These are phyloP conservation scores for Phylloporus sp. DNA, from an alignment of 1,284 basidiomycete species.

Conservation along the genomic window DNA sequence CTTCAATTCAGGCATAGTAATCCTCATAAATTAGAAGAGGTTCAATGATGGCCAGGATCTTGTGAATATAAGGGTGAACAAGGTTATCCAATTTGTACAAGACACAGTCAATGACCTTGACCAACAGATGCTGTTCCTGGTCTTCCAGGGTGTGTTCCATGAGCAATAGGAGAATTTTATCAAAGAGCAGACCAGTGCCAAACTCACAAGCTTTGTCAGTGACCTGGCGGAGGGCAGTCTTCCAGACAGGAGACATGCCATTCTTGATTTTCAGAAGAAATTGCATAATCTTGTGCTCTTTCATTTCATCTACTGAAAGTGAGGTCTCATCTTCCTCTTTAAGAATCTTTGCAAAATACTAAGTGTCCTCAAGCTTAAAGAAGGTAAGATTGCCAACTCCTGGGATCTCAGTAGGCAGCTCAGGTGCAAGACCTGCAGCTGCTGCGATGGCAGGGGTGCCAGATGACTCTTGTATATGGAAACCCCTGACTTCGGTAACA, in stretches of 20 bases:
- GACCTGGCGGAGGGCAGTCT: constrained; percentile 96
- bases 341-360: constrained; percentile 97
- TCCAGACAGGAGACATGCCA: constrained; percentile 97
- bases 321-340: constrained; percentile 96
- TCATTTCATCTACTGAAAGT: constrained; percentile 96
- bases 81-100: constrained; percentile 99
- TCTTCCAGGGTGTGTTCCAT: constrained; percentile 99
- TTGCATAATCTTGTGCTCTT: constrained; percentile 99
- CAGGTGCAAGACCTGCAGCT: constrained; percentile 90
- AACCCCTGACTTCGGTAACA: constrained; percentile 78
- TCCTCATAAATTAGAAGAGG: constrained; percentile 99
- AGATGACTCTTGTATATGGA: constrained; percentile 95
- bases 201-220: constrained; percentile 99
- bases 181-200: constrained; percentile 98
- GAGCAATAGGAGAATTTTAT: constrained; percentile 97
- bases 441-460: constrained; percentile 86
- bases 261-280: constrained; percentile 99
- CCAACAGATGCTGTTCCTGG: constrained; percentile 96
- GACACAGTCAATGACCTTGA: constrained; percentile 99
- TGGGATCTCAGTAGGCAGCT: constrained; percentile 98
- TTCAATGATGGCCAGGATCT: constrained; percentile 99
- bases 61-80: constrained; percentile 98
- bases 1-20: constrained; percentile 99
- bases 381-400: constrained; percentile 97
- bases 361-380: constrained; percentile 98